A percentile compares a stretch with the other conserved stretches of the same genome.
These are phyloP conservation scores for Echinosophora koreensis DNA, from an alignment of 306 rosid genomes.

Conservation along the genomic window DNA sequence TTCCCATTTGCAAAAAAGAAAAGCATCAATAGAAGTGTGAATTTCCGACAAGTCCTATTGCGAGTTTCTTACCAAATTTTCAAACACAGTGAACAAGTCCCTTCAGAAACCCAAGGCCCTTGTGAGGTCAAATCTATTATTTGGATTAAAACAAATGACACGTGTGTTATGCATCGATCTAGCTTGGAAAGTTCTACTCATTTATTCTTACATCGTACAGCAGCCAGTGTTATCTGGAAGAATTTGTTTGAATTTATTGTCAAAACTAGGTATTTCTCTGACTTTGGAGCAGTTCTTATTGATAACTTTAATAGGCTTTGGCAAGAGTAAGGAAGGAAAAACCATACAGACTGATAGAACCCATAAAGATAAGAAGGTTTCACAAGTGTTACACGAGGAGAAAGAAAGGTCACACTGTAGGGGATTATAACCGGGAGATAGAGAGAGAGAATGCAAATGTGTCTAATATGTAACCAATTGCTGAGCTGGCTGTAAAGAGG, in stretches of 20 bases:
- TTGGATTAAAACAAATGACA: slow-evolving; percentile 17
- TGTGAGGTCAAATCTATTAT: background rate
- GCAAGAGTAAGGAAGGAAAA: slow-evolving; percentile 1
- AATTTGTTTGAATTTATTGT: background rate
- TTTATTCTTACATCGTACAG: background rate
- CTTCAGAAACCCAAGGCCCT: background rate
- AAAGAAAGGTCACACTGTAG: too few species aligned
- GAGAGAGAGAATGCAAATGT: too few species aligned
- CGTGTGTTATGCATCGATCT: background rate
- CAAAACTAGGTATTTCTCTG: background rate
- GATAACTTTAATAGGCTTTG: background rate
- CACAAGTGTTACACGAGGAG: too few species aligned
- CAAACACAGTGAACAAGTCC: background rate
- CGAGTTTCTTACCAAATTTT: slow-evolving; percentile 17
- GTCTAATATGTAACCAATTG: too few species aligned
- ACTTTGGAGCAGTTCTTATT: background rate
- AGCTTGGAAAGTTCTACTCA: background rate
- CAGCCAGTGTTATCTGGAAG: background rate
- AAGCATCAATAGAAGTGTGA: slow-evolving; percentile 26
- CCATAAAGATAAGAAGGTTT: too few species aligned
- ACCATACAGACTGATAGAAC: background rate
- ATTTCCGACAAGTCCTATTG: background rate
- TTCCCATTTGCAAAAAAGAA: slow-evolving; percentile 7
- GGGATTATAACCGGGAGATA: too few species aligned
- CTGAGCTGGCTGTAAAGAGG: too few species aligned